Evolutionary conservation across 352 stramenopile species (phyloP).

Genomic region (Peronospora destructor): DNA sequence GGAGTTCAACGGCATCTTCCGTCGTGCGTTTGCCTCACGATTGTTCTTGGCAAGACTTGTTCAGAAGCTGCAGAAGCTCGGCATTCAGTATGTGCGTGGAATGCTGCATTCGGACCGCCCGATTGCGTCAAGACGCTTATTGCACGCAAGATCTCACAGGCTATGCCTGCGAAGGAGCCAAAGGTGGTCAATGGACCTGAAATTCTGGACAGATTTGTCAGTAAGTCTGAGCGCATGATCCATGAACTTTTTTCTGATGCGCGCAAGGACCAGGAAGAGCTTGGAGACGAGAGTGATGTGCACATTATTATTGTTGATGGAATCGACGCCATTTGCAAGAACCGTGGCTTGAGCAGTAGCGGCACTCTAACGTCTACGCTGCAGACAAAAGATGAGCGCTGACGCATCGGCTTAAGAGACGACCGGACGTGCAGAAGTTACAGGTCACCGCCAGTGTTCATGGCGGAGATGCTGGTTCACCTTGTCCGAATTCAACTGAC

Average conservation of each 20-base stretch:
- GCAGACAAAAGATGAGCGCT: constrained; percentile 60
- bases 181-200: constrained; percentile 99
- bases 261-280: constrained; percentile 76
- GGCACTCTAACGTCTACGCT: constrained; percentile 83
- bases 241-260: constrained; percentile 96
- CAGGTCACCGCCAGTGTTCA: constrained; percentile 62
- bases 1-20: constrained; percentile 99
- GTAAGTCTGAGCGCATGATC: constrained; percentile 98
- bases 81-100: constrained; percentile 97
- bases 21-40: constrained; percentile 95
- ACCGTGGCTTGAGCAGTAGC: constrained; percentile 88
- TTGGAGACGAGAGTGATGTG: constrained; percentile 95
- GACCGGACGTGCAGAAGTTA: constrained; percentile 68
- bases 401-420: constrained; percentile 62
- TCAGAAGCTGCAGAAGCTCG: constrained; percentile 88
- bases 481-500: constrained; percentile 68
- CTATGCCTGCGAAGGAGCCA: constrained; percentile 92
- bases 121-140: constrained; percentile 97
- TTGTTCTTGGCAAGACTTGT: constrained; percentile 94
- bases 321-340: constrained; percentile 99
- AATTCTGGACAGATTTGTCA: constrained; percentile 99
- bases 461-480: constrained; percentile 50
- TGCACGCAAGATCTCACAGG: constrained; percentile 92
- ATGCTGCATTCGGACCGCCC: constrained; percentile 80
- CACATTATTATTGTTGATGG: constrained; percentile 99